phyloP scores from a whole-genome alignment of 2,329 filamentous ascomycete genomes.

The Ustilaginoidea virens region DNA sequence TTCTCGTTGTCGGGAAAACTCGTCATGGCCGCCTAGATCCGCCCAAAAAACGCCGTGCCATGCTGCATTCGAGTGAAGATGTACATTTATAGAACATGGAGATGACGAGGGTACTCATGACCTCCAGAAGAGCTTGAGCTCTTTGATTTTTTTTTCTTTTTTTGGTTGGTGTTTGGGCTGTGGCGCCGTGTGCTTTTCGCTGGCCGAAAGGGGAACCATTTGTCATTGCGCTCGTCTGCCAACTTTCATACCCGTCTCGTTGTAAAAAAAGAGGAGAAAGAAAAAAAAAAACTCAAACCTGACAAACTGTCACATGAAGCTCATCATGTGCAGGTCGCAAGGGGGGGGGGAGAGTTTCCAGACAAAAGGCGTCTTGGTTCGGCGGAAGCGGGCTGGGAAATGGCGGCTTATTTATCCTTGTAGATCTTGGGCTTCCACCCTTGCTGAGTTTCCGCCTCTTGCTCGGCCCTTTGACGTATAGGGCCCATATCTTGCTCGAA shows the following conservation, averaged over 20 bases:
- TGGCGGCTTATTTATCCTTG: conserved; percentile 52
- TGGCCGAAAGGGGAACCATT: too few species aligned
- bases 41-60: conserved; percentile 29
- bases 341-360: too few species aligned
- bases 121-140: conserved; percentile 1
- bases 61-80: conserved; percentile 40
- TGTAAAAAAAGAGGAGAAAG: too few species aligned
- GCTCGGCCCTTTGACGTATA: conserved; percentile 51
- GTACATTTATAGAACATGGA: conserved; percentile 23
- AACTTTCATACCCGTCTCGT: too few species aligned
- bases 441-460: conserved; percentile 64
- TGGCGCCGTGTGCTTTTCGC: too few species aligned
- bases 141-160: too few species aligned
- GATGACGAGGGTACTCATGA: conserved; percentile 1
- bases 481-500: conserved; percentile 76
- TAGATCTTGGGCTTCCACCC: conserved; percentile 94
- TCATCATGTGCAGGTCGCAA: too few species aligned
- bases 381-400: too few species aligned
- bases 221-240: too few species aligned
- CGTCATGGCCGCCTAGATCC: not conserved
- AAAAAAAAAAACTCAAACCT: too few species aligned
- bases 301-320: too few species aligned
- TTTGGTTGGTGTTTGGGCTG: not conserved
- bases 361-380: not conserved
- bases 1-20: too few species aligned